phyloP scores from a whole-genome alignment of 2,329 filamentous ascomycete species.

The Hypoxylon sp. region DNA sequence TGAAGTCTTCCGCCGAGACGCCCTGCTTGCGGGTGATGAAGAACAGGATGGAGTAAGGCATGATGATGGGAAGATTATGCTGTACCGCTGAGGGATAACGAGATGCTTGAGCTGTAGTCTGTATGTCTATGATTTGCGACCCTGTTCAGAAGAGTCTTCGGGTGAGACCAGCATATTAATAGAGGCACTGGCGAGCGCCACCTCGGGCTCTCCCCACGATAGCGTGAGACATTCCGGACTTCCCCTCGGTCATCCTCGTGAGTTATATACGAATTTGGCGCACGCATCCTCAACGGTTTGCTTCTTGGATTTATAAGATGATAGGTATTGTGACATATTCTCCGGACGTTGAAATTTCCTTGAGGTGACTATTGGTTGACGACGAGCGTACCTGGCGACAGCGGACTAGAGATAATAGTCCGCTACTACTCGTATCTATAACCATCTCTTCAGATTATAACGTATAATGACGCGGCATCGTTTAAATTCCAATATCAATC shows the following conservation, averaged over 20 bases:
- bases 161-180: not conserved
- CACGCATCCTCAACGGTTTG: not conserved
- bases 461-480: no score
- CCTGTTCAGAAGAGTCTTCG: not conserved
- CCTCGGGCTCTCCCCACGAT: not conserved
- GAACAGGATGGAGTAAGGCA: constrained; percentile 29
- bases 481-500: no score
- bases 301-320: not conserved
- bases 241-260: not conserved
- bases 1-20: constrained; percentile 35
- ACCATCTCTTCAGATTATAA: no score
- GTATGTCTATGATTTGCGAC: not conserved
- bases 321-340: not conserved
- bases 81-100: not conserved
- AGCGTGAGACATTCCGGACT: not conserved
- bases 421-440: no score
- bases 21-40: constrained; percentile 33
- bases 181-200: not conserved
- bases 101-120: not conserved
- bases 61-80: constrained; percentile 8
- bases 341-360: no score
- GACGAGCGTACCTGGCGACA: no score
- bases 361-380: no score
- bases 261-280: not conserved
- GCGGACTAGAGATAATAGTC: no score